Percentiles rank a stretch among this genome's conserved stretches.
Conservation (phyloP, 73 alveolate species). For the Tetrahymena thermophila region DNA sequence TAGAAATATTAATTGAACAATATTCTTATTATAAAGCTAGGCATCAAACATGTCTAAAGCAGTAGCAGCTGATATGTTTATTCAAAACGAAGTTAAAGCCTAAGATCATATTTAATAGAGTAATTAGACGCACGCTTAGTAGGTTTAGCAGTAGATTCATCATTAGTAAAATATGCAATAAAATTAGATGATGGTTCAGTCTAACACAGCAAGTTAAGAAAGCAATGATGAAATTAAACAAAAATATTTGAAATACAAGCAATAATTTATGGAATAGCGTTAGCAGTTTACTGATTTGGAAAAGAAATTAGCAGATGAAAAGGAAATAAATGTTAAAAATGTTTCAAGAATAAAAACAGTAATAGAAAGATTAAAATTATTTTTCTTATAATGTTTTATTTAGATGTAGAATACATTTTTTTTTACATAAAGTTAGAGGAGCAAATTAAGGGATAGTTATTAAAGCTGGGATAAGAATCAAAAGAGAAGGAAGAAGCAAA, state of each 20-base stretch:
- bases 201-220: neutral
- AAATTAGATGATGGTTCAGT: neutral
- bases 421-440: neutral
- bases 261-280: neutral
- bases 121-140: neutral
- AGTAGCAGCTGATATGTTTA: neutral
- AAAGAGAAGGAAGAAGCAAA: neutral
- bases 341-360: neutral
- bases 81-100: neutral
- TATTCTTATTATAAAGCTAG: neutral
- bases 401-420: neutral
- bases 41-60: neutral
- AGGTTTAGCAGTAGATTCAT: neutral
- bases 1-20: no score
- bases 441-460: neutral
- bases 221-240: neutral
- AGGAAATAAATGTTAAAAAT: neutral
- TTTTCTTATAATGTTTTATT: neutral
- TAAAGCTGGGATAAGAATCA: neutral
- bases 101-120: neutral
- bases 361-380: neutral
- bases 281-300: neutral
- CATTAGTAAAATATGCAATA: neutral
- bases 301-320: neutral
- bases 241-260: neutral